Conservation (phyloP, 2,329 filamentous ascomycete species). For the Coniochaeta sp. region DNA sequence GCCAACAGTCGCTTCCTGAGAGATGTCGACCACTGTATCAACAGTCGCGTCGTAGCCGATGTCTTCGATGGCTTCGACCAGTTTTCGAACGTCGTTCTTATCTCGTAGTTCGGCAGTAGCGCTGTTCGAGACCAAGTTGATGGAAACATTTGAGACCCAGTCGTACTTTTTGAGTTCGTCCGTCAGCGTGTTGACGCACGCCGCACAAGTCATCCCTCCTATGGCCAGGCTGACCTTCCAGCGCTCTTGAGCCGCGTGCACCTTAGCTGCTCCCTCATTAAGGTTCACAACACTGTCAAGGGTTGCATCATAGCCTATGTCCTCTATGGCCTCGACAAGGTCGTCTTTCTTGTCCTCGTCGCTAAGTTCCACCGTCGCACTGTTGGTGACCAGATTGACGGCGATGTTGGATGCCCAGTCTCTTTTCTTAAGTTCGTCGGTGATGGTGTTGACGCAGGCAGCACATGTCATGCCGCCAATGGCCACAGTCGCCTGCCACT, state of each 20-base stretch:
- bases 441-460: constrained; percentile 58
- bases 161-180: constrained; percentile 48
- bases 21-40: constrained; percentile 36
- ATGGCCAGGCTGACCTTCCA: constrained; percentile 52
- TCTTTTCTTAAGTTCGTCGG: constrained; percentile 48
- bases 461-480: constrained; percentile 70
- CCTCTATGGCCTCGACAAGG: constrained; percentile 50
- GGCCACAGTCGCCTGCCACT: constrained; percentile 17
- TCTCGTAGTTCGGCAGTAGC: constrained; percentile 49
- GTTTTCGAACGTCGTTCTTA: constrained; percentile 33
- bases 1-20: constrained; percentile 16
- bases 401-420: constrained; percentile 49
- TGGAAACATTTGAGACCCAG: constrained; percentile 48
- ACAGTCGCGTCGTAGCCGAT: constrained; percentile 60
- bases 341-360: constrained; percentile 33
- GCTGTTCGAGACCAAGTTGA: constrained; percentile 62
- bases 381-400: constrained; percentile 61
- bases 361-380: constrained; percentile 51
- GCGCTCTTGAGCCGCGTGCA: constrained; percentile 6
- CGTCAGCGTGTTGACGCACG: constrained; percentile 58
- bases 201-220: constrained; percentile 66
- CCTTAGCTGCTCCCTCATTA: constrained; percentile 17
- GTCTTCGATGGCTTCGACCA: constrained; percentile 49
- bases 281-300: constrained; percentile 42
- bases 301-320: constrained; percentile 60